Conservation (phyloP, 2,329 filamentous ascomycete species). For the Pseudogymnoascus verrucosus region DNA sequence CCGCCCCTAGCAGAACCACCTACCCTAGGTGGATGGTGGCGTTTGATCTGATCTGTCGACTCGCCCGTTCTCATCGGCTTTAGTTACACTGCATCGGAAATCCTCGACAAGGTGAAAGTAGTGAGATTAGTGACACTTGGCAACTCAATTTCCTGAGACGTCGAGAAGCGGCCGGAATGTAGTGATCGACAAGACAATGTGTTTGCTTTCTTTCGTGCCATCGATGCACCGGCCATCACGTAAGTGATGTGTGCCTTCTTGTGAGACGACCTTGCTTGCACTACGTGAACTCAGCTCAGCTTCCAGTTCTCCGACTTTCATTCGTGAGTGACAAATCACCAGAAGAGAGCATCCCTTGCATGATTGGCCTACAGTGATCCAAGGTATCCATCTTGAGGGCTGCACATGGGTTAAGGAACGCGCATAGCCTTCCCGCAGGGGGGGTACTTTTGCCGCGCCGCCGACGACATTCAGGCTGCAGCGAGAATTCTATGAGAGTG, state of each 20-base stretch:
- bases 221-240: not conserved
- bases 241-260: not conserved
- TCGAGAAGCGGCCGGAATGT: not conserved
- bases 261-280: not conserved
- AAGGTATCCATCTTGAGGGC: not conserved
- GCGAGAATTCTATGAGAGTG: not conserved
- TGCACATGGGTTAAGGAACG: not conserved
- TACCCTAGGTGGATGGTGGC: not conserved
- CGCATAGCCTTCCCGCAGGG: conserved; percentile 3
- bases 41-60: conserved; percentile 7
- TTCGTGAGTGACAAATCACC: not conserved
- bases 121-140: conserved; percentile 2
- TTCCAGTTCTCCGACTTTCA: not conserved
- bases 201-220: not conserved
- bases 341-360: not conserved
- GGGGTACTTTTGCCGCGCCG: conserved; percentile 5
- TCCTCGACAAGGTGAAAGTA: not conserved
- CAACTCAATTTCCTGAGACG: not conserved
- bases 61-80: not conserved
- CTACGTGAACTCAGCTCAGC: not conserved
- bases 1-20: not conserved
- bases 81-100: conserved; percentile 3
- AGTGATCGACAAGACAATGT: not conserved
- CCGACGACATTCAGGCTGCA: conserved; percentile 5
- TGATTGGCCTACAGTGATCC: not conserved